phyloP scores from a whole-genome alignment of 1,284 basidiomycete species.

The Fomitopsis pinicola region DNA sequence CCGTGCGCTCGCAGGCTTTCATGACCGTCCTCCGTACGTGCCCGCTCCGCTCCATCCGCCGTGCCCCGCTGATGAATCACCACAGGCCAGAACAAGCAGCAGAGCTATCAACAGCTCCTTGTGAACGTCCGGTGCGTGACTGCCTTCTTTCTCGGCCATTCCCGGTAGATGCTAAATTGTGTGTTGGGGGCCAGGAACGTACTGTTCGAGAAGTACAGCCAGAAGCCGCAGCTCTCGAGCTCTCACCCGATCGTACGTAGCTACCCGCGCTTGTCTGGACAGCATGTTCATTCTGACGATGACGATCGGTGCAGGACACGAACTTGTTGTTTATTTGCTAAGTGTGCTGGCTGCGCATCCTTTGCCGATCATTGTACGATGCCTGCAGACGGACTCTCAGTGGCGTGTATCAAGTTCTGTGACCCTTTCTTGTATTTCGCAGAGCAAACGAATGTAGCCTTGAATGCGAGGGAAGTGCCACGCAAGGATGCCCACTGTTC shows the following conservation, averaged over 20 bases:
- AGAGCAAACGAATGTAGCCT: too few relatives aligned
- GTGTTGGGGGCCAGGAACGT: slow-evolving; percentile 37
- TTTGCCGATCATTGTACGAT: too few relatives aligned
- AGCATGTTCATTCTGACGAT: background rate
- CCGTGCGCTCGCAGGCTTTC: slow-evolving; percentile 54
- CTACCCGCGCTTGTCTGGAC: background rate
- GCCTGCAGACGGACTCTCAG: too few relatives aligned
- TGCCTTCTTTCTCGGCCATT: background rate
- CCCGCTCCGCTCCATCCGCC: background rate
- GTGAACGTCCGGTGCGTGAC: slow-evolving; percentile 51
- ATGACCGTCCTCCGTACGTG: slow-evolving; percentile 55
- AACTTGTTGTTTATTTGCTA: slow-evolving; percentile 52
- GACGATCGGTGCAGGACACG: slow-evolving; percentile 38
- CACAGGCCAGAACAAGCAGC: slow-evolving; percentile 59
- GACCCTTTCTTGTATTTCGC: too few relatives aligned
- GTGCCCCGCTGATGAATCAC: slow-evolving; percentile 7
- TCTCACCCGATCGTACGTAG: slow-evolving; percentile 72
- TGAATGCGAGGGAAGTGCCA: too few relatives aligned
- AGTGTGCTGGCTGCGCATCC: slow-evolving; percentile 1
- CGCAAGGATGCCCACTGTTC: too few relatives aligned
- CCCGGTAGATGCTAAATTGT: background rate
- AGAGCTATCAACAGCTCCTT: slow-evolving; percentile 82
- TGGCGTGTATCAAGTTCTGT: too few relatives aligned
- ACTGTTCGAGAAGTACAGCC: slow-evolving; percentile 66
- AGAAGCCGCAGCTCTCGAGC: slow-evolving; percentile 79